A percentile compares a stretch with the other conserved stretches of the same genome.
phyloP scores from a whole-genome alignment of 2,329 filamentous ascomycete species.

The Tolypocladium tundrense region DNA sequence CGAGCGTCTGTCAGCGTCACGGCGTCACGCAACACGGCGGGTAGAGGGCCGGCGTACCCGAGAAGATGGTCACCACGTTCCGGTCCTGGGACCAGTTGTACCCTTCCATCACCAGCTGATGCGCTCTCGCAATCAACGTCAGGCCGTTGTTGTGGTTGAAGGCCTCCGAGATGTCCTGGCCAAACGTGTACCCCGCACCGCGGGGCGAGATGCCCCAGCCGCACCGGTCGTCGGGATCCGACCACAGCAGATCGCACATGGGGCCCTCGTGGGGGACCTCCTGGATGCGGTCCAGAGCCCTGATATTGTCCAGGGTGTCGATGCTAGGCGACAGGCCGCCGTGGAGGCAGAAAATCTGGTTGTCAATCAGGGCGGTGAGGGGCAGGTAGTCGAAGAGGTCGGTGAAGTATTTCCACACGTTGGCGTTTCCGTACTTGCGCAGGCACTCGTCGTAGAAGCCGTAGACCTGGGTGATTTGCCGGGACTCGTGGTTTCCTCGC shows the following conservation, averaged over 20 bases:
- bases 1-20: constrained; percentile 9
- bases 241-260: constrained; percentile 98
- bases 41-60: constrained; percentile 45
- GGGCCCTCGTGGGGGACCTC: constrained; percentile 97
- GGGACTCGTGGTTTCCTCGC: constrained; percentile 96
- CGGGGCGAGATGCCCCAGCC: constrained; percentile 94
- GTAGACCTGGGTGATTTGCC: constrained; percentile 98
- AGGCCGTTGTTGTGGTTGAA: constrained; percentile 99
- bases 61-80: constrained; percentile 98
- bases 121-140: constrained; percentile 88
- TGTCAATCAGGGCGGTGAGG: constrained; percentile 93
- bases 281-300: constrained; percentile 90
- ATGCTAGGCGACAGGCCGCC: constrained; percentile 94
- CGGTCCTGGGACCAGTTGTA: constrained; percentile 99
- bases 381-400: constrained; percentile 98
- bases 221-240: constrained; percentile 91
- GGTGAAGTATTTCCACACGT: constrained; percentile 99
- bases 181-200: constrained; percentile 91
- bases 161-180: constrained; percentile 94
- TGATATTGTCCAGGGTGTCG: constrained; percentile 90
- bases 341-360: constrained; percentile 98
- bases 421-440: constrained; percentile 97
- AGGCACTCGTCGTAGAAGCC: constrained; percentile 99
- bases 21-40: background rate
- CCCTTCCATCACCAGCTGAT: constrained; percentile 98